Evolutionary conservation across 768 basidiomycete species (phyloP), one percentile per base, ranked within the genome.

Genomic region (Hericium rajendrae): DNA sequence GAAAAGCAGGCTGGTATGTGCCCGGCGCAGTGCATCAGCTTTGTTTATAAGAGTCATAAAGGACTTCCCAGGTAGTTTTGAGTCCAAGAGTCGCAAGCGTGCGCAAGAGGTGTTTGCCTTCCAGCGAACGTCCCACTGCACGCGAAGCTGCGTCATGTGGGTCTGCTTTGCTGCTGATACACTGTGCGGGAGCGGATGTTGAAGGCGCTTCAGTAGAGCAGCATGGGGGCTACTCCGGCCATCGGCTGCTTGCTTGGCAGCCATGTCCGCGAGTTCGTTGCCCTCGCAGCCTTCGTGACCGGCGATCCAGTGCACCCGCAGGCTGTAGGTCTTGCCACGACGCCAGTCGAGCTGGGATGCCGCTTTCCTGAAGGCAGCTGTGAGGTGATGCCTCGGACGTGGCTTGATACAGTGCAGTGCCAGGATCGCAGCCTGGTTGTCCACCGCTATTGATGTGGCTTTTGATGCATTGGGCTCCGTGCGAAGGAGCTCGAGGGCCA

Each of bases 401-500:
- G 62, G 39, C 3, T 15, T 22, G 4, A 13, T 9, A 0, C n/a
- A 18, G 0, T 12, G 18, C 2, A 53, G 16, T 0, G 40, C 57
- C 1, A 18, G 37, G 2, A 61, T 51, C 6, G 52, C 57, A 2
- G 60, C 60, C 48, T 58, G 57, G 50, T 63, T 61, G 26, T 57
- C 59, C 6, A 56, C 16, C 0, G 32, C 54, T 13, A 56, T 49
- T 22, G 41, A n/a, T 0, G n/a, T 12, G 0, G 28, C 24, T 2
- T 37, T 26, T 0, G 13, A 4, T 1, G 51, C 40, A 8, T 16
- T 16, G 5, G 1, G 41, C 43, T 62, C 57, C 16, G 48, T 53
- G 3, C 46, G 51, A 4, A 74, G 38, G 5, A 74, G 60, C 5
- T 70, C 60, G 3, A 66, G 8, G 0, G 60, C 69, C 4, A 74